Base-by-base conservation (phyloP, 495 filamentous ascomycete genomes). In the Aspergillus avenaceus region DNA sequence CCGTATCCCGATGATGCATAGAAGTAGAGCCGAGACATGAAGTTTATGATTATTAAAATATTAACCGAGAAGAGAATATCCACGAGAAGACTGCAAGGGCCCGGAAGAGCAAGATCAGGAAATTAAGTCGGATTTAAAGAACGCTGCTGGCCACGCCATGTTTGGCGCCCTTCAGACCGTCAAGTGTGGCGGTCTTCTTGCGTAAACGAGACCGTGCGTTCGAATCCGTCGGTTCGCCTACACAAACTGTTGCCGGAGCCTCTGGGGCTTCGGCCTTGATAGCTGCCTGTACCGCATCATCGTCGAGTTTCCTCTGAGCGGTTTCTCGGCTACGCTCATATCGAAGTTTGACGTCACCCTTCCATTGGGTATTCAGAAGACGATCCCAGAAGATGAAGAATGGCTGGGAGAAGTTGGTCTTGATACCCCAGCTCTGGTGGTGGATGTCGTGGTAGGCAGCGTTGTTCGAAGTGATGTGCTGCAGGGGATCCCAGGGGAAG, bases 361-460 rank as follows among this genome's bases (percentile, higher is more conserved):
- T 65, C 74, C 74, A 78, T 40, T 67, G 64, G 14, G 76, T 79
- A 16, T 61, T 60, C 13, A 78, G 61, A 5, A 78, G 50, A 23
- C 72, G 68, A 47, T 79, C 76, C 75, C 76, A 79, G 59, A 79
- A 73, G 43, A 61, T 74, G 46, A 75, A 76, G 59, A 77, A 78
- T 13, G 74, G 75, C 45, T 78, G 75, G 1, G 75, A 77, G 55
- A 76, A 78, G 51, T 78, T 78, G 29, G 64, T 76, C 58, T 78
- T 97, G 74, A 98, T 96, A 41, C 93, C 93, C 93, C 92, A 98
- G 72, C 88, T 95, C 72, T 98, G 93, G 70, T 98, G 93, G 66
- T 98, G 93, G 45, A 98, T 88, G 64, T 98, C 93, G 66, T 98
- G 93, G 68, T 95, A 98, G 18, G 82, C 84, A 16, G 93, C 88